Evolutionary conservation across 1,284 basidiomycete genomes (phyloP), one percentile per base, ranked within the genome.

Genomic region (Ganoderma boninense): DNA sequence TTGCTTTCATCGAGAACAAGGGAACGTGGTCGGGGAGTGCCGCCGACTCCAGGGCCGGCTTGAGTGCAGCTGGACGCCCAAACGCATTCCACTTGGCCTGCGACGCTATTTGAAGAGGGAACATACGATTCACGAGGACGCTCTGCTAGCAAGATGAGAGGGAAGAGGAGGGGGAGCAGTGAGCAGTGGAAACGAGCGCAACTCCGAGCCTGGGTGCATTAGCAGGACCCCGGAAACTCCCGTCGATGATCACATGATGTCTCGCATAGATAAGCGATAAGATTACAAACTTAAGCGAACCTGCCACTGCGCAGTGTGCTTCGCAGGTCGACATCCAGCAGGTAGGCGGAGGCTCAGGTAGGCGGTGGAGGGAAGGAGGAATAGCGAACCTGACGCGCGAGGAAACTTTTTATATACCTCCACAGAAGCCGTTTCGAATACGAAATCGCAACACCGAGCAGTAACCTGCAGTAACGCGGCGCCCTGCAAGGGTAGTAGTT

Each of bases 1-100:
- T 57, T 57, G 54, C 54, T 52, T 52, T 52, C 49, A 52, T 14
- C 23, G 49, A 26, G 49, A 52, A 52, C 49, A 52, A 52, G 49
- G 49, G 54, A 29, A 35, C 54, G 29, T 57, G 54, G 54, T 26
- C 29, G 52, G 52, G 29, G 13, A 23, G 14, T 11, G 29, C 32
- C 29, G 54, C 29, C 54, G 32, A 57, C 16, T 35, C 16, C 54
- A 16, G 54, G 26, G 13, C n/a, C n/a, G 23, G 23, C 49, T 26
- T 52, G 23, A 11, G 49, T 23, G 49, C n/a, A n/a, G 20, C 5
- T 6, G 46, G 4, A n/a, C 20, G n/a, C 46, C 46, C 38, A 8
- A n/a, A 8, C 23, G 7, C 46, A 23, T 13, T 49, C 11, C 23
- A 26, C 11, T 23, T 26, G 14, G 23, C 2, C 26, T 7, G 11